These are phyloP conservation scores for Cutaneotrichosporon sp. DNA, from an alignment of 1,284 basidiomycete genomes.

Conservation along the genomic window DNA sequence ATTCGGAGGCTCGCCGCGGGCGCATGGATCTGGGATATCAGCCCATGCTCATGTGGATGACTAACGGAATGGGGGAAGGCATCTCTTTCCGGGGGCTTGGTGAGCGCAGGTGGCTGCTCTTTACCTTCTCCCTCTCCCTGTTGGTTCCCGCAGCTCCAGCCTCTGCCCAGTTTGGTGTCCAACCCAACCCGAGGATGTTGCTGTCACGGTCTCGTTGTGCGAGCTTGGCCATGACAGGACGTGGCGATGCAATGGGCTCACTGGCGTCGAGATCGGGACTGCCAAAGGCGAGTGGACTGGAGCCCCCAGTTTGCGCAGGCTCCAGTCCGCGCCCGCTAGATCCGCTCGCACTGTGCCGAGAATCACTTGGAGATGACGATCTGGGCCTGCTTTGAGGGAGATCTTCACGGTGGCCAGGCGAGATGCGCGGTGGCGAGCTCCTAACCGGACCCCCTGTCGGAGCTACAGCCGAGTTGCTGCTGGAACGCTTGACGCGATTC, in stretches of 20 bases:
- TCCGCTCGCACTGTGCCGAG: conserved; percentile 26
- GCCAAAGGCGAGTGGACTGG: conserved; percentile 41
- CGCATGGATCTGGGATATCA: conserved; percentile 16
- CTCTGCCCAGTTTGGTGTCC: conserved; percentile 32
- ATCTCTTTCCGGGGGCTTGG: conserved; percentile 35
- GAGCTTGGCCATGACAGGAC: conserved; percentile 19
- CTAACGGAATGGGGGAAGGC: conserved; percentile 24
- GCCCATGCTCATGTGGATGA: conserved; percentile 1
- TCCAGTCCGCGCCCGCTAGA: conserved; percentile 27
- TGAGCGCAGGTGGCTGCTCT: conserved; percentile 18
- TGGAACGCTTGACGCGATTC: conserved; percentile 34
- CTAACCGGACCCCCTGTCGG: neutral
- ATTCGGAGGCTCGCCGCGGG: conserved; percentile 44
- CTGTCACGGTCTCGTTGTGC: conserved; percentile 29
- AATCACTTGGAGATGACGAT: conserved; percentile 27
- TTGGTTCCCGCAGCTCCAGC: conserved; percentile 27
- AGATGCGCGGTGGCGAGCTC: conserved; percentile 4
- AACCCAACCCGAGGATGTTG: conserved; percentile 44
- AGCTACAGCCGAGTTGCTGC: conserved; percentile 28
- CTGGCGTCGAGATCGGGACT: conserved; percentile 36
- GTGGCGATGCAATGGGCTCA: conserved; percentile 23
- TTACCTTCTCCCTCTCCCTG: conserved; percentile 35
- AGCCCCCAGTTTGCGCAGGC: conserved; percentile 17
- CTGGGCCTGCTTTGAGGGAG: neutral
- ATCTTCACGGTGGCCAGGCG: neutral